Evolutionary conservation across 2,329 filamentous ascomycete genomes (phyloP).

Genomic region (Periconia digitata): DNA sequence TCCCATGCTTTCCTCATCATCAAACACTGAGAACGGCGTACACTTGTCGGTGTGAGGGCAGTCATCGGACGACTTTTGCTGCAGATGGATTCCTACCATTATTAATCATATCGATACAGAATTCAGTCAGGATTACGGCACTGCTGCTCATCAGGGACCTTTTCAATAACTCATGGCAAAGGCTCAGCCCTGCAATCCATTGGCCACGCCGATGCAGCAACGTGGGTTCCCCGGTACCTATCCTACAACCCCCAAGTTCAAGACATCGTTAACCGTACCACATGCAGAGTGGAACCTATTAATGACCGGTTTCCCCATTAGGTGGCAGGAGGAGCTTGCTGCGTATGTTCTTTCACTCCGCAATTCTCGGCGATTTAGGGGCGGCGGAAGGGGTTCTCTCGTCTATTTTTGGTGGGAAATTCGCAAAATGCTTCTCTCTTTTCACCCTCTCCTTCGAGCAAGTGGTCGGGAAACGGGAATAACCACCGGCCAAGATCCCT

Average conservation of each 20-base stretch:
- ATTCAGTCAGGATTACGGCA: neutral
- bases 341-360: neutral
- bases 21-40: neutral
- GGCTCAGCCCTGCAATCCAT: slow-evolving; percentile 3
- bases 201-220: neutral
- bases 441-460: neutral
- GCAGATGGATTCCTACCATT: neutral
- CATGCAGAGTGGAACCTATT: slow-evolving; percentile 7
- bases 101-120: neutral
- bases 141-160: neutral
- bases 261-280: neutral
- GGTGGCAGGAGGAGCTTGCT: neutral
- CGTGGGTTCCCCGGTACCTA: neutral
- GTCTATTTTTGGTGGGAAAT: slow-evolving; percentile 3
- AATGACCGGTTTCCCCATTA: neutral
- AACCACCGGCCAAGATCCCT: neutral
- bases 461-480: neutral
- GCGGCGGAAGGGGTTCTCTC: neutral
- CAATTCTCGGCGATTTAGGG: neutral
- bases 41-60: slow-evolving; percentile 33
- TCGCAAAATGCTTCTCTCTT: neutral
- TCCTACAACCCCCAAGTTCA: neutral
- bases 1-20: slow-evolving; percentile 14
- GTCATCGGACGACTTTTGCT: slow-evolving; percentile 16
- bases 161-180: neutral